phyloP scores from a whole-genome alignment of 257 asterid species.

The Penstemon barbatus region DNA sequence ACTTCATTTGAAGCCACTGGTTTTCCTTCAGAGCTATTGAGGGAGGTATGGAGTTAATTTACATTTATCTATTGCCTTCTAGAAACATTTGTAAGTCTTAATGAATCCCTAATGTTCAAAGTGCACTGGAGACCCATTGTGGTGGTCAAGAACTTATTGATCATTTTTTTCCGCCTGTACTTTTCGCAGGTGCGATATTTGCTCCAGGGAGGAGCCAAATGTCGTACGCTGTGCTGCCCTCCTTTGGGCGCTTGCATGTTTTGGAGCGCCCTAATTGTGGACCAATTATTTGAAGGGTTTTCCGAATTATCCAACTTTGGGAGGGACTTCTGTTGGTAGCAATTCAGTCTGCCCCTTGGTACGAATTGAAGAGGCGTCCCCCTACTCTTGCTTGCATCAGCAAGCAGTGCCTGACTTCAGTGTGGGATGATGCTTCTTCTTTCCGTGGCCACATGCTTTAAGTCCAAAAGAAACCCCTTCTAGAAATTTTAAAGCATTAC shows the following conservation, averaged over 20 bases:
- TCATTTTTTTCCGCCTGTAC: conserved; percentile 50
- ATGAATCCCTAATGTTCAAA: conserved; percentile 34
- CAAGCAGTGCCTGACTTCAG: conserved; percentile 59
- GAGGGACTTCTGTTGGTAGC: conserved; percentile 77
- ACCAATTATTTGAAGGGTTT: conserved; percentile 81
- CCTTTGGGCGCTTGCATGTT: conserved; percentile 67
- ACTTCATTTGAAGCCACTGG: conserved; percentile 75
- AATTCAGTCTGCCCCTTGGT: conserved; percentile 77
- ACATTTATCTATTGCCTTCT: conserved; percentile 23
- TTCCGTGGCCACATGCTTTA: conserved; percentile 56
- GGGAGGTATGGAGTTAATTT: conserved; percentile 70
- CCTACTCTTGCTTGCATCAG: conserved; percentile 69
- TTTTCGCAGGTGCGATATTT: conserved; percentile 99
- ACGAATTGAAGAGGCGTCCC: conserved; percentile 71
- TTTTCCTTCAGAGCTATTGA: conserved; percentile 78
- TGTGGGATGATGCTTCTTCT: conserved; percentile 85
- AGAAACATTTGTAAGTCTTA: conserved; percentile 40
- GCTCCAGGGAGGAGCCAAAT: conserved; percentile 98
- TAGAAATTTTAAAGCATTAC: conserved; percentile 37
- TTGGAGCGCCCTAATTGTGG: conserved; percentile 81
- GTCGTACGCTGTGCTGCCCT: conserved; percentile 90
- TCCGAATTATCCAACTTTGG: conserved; percentile 74
- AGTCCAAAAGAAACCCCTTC: conserved; percentile 38
- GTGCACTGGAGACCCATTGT: conserved; percentile 47
- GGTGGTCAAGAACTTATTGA: conserved; percentile 53